These are phyloP conservation scores for Apiotrichum laibachii DNA, from an alignment of 1,284 basidiomycete genomes.

Conservation along the genomic window DNA sequence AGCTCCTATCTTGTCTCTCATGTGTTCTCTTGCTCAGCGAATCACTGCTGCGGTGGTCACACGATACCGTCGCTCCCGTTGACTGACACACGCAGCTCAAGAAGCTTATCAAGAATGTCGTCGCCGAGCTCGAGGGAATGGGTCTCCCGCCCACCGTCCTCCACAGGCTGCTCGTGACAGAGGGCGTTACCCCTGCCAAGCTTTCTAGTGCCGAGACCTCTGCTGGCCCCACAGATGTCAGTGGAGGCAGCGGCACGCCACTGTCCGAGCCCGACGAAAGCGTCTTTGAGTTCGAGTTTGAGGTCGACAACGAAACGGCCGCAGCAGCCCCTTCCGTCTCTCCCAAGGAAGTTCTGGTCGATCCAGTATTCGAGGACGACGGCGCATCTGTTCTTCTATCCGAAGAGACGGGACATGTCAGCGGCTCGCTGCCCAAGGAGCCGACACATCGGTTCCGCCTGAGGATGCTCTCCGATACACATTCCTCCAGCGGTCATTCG, in stretches of 20 bases:
- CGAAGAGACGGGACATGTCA: not conserved
- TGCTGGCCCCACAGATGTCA: not conserved
- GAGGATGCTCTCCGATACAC: slow-evolving; percentile 26
- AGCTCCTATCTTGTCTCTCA: too few species aligned
- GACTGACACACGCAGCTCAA: slow-evolving; percentile 63
- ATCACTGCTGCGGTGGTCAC: not conserved
- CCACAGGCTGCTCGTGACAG: slow-evolving; percentile 54
- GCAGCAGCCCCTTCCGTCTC: slow-evolving; percentile 10
- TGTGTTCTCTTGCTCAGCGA: too few species aligned
- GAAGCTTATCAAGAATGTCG: slow-evolving; percentile 84
- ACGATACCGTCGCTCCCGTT: not conserved
- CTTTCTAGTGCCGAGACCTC: not conserved
- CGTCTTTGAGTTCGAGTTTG: slow-evolving; percentile 48
- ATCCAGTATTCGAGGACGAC: slow-evolving; percentile 28
- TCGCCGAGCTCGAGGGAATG: slow-evolving; percentile 71
- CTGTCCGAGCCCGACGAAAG: slow-evolving; percentile 20
- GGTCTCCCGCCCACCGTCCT: slow-evolving; percentile 67
- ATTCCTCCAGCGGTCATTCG: not conserved
- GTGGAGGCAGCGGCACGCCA: not conserved
- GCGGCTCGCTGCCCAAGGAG: not conserved
- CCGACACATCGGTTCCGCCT: slow-evolving; percentile 29
- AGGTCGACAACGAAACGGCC: slow-evolving; percentile 28
- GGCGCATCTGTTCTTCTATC: not conserved
- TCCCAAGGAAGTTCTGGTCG: slow-evolving; percentile 30
- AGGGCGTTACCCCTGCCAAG: slow-evolving; percentile 16